Conservation (phyloP, 257 asterid species). For the Solanum habrochaites region DNA sequence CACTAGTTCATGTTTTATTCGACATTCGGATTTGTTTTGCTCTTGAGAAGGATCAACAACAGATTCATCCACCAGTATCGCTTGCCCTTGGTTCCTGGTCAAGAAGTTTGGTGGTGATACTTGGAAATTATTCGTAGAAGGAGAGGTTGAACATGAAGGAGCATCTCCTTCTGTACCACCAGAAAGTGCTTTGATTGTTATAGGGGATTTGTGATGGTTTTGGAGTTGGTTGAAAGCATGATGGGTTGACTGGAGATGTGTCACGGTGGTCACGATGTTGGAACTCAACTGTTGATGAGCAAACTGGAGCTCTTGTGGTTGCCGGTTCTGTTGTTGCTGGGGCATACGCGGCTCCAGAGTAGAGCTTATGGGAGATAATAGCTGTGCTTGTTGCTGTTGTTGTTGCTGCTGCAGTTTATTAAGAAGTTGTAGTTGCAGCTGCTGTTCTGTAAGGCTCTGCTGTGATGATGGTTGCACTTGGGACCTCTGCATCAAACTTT, state of each 20-base stretch:
- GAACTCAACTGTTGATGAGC: conserved; percentile 36
- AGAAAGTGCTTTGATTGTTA: conserved; percentile 29
- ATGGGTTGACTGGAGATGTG: conserved; percentile 45
- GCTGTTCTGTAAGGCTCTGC: conserved; percentile 55
- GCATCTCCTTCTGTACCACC: conserved; percentile 57
- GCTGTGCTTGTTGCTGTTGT: conserved; percentile 38
- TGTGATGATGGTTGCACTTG: conserved; percentile 39
- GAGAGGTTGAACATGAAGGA: conserved; percentile 67
- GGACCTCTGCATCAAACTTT: conserved; percentile 43
- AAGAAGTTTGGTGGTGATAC: conserved; percentile 39
- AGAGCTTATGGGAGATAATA: conserved; percentile 28
- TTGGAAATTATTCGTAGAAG: conserved; percentile 55
- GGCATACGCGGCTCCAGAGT: conserved; percentile 41
- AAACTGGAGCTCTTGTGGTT: conserved; percentile 25
- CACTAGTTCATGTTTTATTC: conserved; percentile 38
- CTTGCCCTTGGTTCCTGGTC: conserved; percentile 38
- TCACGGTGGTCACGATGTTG: conserved; percentile 37
- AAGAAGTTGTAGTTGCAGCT: conserved; percentile 65
- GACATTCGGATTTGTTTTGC: conserved; percentile 37
- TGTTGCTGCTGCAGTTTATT: conserved; percentile 52
- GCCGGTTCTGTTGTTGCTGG: conserved; percentile 55
- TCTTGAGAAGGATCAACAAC: conserved; percentile 38
- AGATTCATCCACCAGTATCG: conserved; percentile 31
- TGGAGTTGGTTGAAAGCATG: conserved; percentile 54
- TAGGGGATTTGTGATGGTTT: conserved; percentile 42